Evolutionary conservation across 2,329 filamentous ascomycete species (phyloP), one percentile per base, ranked within the genome.

Genomic region (Aspergillus ochraceus): DNA sequence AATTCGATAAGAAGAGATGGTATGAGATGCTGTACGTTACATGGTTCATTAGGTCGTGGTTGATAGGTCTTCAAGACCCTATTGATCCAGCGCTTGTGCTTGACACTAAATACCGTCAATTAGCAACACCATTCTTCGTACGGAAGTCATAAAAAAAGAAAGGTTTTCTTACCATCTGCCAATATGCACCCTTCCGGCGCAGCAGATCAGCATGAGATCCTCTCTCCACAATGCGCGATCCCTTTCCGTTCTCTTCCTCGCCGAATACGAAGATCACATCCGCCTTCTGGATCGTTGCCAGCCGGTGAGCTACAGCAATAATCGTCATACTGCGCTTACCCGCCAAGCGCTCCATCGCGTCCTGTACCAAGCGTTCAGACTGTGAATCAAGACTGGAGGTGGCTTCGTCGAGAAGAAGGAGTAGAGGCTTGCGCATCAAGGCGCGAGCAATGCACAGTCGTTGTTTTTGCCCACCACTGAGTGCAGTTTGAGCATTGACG

Each of bases 221-320:
- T 55, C 78, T 76, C 69, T 90, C 86, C 1, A 86, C 77, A 46
- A 90, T 81, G 24, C 72, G 82, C 1, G 71, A 71, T 3, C 71
- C 71, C 14, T 55, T 24, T 2, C 64, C 68, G 5, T 54, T 49
- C 12, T 62, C 65, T 2, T 88, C 86, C 60, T 87, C 83, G 12
- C 89, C 88, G 52, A 95, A 85, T 0, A 94, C 90, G 67, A 90
- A 91, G 49, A 93, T 93, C 19, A 88, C 79, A 71, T 94, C 88
- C 1, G 90, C 89, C 65, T 92, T 89, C 73, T 90, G 90, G 22
- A 93, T 87, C 12, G 89, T 94, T 0, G 88, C 88, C 53, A 94
- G 79, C 14, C 90, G 82, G 72, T 94, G 91, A 1, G 91, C 91
- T 11, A 95, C 90, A 2, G 90, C 89, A 4, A 95, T 80, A 62